Percentiles rank a stretch among this genome's conserved stretches.
These are phyloP conservation scores for Gossypium stocksii DNA, from an alignment of 345 rosid species.

Conservation along the genomic window DNA sequence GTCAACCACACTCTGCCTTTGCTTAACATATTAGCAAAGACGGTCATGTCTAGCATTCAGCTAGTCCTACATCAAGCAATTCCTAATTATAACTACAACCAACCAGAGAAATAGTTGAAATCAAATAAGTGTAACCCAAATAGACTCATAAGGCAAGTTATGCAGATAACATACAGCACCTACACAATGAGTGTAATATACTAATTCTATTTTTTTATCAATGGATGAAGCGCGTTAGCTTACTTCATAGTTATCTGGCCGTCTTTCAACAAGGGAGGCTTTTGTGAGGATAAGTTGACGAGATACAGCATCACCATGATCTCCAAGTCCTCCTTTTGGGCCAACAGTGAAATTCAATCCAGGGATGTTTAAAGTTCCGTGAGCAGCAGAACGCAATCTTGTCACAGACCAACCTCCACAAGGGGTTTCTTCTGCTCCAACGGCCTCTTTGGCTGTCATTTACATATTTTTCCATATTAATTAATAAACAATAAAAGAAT, in stretches of 20 bases:
- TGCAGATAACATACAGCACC: neutral
- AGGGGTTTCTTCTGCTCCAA: constrained; percentile 91
- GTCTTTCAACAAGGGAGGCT: constrained; percentile 92
- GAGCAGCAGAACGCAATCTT: constrained; percentile 88
- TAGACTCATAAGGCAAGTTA: neutral
- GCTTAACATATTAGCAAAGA: neutral
- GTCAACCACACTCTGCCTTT: neutral
- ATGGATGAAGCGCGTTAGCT: constrained; percentile 38
- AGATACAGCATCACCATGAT: constrained; percentile 87
- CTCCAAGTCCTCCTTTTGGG: constrained; percentile 97
- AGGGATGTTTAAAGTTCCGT: constrained; percentile 78
- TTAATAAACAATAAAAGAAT: constrained; percentile 2
- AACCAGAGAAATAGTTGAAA: neutral
- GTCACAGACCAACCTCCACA: constrained; percentile 89
- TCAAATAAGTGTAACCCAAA: neutral
- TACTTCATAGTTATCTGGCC: constrained; percentile 99
- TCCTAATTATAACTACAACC: neutral
- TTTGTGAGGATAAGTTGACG: constrained; percentile 86
- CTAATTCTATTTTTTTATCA: constrained; percentile 9
- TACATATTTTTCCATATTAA: constrained; percentile 5
- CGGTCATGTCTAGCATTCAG: constrained; percentile 1
- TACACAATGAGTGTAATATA: neutral
- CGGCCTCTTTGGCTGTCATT: constrained; percentile 76
- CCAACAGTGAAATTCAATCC: constrained; percentile 83
- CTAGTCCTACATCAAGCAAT: neutral